These are phyloP conservation scores for Colletotrichum sp. DNA, from an alignment of 2,329 filamentous ascomycete genomes.

Conservation along the genomic window DNA sequence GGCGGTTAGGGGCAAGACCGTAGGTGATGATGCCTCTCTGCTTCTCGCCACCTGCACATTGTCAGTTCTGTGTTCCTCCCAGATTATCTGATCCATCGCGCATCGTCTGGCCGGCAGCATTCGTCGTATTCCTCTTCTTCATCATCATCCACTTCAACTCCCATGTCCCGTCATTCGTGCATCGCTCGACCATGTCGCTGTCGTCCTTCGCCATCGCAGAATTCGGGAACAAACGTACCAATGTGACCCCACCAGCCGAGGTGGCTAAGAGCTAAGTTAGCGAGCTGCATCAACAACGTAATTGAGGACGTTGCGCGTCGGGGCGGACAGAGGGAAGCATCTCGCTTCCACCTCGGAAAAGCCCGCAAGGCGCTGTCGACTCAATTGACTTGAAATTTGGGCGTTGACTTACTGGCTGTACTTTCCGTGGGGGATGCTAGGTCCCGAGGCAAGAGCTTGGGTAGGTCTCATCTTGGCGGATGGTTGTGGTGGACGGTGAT, in stretches of 20 bases:
- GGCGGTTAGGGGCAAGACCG: constrained; percentile 84
- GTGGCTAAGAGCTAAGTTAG: constrained; percentile 57
- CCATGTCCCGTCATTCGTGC: neutral
- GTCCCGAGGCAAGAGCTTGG: constrained; percentile 43
- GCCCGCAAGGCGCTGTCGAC: constrained; percentile 28
- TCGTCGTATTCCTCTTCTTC: neutral
- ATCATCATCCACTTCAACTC: neutral
- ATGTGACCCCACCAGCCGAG: constrained; percentile 77
- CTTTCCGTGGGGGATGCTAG: constrained; percentile 45
- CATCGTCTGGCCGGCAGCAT: neutral
- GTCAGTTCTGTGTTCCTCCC: constrained; percentile 1
- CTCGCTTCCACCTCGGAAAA: constrained; percentile 26
- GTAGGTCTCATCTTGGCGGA: constrained; percentile 45
- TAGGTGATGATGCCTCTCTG: constrained; percentile 74
- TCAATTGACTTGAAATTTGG: constrained; percentile 1
- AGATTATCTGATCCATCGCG: neutral
- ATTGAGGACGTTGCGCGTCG: neutral
- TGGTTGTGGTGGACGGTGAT: constrained; percentile 16
- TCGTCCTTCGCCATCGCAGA: neutral
- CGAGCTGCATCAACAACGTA: neutral
- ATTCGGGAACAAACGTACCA: constrained; percentile 51
- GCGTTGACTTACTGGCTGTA: constrained; percentile 46
- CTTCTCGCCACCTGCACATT: constrained; percentile 55
- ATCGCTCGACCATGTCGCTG: neutral
- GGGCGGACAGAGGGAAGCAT: neutral